Evolutionary conservation across 208 protist genomes (phyloP), one percentile per base, ranked within the genome.

Genomic region (Endotrypanum monterogeii): DNA sequence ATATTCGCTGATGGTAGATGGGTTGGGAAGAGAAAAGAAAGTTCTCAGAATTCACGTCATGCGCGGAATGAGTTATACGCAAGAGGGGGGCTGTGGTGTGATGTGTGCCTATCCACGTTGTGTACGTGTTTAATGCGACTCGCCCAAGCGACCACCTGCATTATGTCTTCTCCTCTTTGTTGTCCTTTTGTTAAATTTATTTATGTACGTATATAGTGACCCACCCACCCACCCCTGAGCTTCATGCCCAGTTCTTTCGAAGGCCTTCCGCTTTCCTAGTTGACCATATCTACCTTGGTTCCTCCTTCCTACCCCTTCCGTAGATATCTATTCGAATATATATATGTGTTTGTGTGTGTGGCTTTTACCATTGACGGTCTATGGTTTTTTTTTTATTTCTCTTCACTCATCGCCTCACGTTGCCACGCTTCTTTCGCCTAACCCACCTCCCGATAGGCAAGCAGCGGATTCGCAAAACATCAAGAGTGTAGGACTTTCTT

Each of bases 1-100:
- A 93, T 48, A 93, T 93, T 67, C 91, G 91, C 48, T 95, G 41
- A 80, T 37, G 58, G 16, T 8, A 48, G 44, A 18, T 25, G 51
- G 74, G 50, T 14, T n/a, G n/a, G n/a, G n/a, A 7, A 18, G 5
- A 12, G 25, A 39, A 32, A 23, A 28, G 39, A 52, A 25, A 54
- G 30, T 18, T 20, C 57, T 35, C 20, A 20, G 35, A 65, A 3
- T 30, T 46, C 30, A 32, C 32, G 46, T 57, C 20, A 14, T 20
- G 16, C n/a, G 51, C 46, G 57, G 51, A 8, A 37, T 0, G 51
- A 58, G 4, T 39, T 25, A 32, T 20, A 39, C n/a, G 44, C 28
- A 28, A 52, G 2, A 11, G n/a, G 20, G 9, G 20, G 23, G 32
- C 25, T 37, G 46, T 39, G 23, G 12, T 1, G 37, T 0, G n/a